Percentiles rank a stretch among this genome's conserved stretches.
Evolutionary conservation across 2,329 filamentous ascomycete species (phyloP).

Genomic region (Cryphonectria carpinicola): DNA sequence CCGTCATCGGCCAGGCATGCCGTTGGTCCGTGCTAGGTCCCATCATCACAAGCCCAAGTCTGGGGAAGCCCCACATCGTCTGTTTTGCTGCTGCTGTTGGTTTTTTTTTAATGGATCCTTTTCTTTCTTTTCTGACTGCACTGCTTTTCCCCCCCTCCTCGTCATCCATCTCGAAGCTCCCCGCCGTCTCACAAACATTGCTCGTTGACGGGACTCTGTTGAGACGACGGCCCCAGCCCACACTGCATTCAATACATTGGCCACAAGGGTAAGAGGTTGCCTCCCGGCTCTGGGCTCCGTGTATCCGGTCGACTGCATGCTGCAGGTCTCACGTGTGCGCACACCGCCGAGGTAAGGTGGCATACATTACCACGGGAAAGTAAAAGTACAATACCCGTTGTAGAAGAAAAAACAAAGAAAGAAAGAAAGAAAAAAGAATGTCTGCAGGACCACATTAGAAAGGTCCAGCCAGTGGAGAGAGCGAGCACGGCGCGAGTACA

Average conservation of each 20-base stretch:
- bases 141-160: neutral
- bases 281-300: neutral
- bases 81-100: neutral
- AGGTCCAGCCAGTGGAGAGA: neutral
- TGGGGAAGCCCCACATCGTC: constrained; percentile 1
- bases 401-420: neutral
- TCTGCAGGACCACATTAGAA: neutral
- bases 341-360: neutral
- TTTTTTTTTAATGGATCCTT: neutral
- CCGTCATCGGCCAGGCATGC: constrained; percentile 1
- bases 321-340: neutral
- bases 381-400: neutral
- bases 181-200: neutral
- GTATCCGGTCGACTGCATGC: neutral
- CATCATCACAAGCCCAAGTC: neutral
- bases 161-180: neutral
- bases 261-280: neutral
- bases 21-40: neutral
- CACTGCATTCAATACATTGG: neutral
- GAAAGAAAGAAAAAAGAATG: neutral
- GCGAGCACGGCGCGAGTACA: neutral
- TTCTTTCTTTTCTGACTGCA: neutral
- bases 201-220: neutral
- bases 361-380: neutral
- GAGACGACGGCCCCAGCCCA: neutral